Base-by-base conservation (phyloP, 768 basidiomycete species). In the Calocybe indica region DNA sequence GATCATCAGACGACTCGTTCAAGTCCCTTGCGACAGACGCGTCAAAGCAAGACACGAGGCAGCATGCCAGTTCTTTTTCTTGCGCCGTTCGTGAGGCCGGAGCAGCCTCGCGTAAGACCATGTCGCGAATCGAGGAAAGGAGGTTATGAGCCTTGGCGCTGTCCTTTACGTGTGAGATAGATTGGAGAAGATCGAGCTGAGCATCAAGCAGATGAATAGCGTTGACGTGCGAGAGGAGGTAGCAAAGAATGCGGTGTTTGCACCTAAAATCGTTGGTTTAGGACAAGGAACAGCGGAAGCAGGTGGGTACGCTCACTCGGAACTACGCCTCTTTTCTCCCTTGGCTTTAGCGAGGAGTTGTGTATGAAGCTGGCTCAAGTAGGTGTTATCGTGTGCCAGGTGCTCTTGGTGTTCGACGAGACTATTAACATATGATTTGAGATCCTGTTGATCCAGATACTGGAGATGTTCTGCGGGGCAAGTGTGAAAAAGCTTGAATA, bases 141-240 rank as follows among this genome's bases (percentile, higher is more conserved):
- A 92, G 62, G 45, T 82, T 74, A 37, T 76, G 71, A 6, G 79
- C 65, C 55, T 70, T 76, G 0, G 62, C 59, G 45, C 55, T 61
- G 56, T 81, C 79, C 3, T 76, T 68, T 35, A 87, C 67, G 7
- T 67, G 64, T 28, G 69, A 62, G 7, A 76, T 45, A 5, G 67
- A 60, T 48, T 59, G 65, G 12, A 97, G 70, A 0, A 97, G 64
- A 8, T 67, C 58, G 8, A 78, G 58, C 50, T 82, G 79, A 12
- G 77, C 72, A 1, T 56, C 49, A 2, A 76, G 62, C 3, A 77
- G 58, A 2, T 71, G 64, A 52, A 86, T 76, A 4, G 79, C 75
- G 40, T 75, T 73, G 52, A 86, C 71, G 60, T 97, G 94, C 1
- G 93, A 93, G 5, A 89, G 67, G 0, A 96, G 62, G 62, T 78